Conservation (phyloP, 352 stramenopile species). For the Pythium scleroteichum region DNA sequence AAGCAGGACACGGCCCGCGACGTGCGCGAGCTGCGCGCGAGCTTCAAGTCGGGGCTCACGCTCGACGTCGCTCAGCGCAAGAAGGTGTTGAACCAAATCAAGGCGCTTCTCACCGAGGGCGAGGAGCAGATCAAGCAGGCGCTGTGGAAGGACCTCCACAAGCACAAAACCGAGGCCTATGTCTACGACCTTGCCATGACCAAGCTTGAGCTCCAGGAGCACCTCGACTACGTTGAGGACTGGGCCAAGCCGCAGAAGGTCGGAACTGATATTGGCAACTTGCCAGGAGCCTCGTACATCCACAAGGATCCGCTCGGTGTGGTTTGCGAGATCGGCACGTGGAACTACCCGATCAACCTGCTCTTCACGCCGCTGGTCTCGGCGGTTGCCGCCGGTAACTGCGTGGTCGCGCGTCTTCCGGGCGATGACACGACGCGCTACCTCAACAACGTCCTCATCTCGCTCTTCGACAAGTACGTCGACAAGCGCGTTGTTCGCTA, state of each 20-base stretch:
- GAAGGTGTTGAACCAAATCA: conserved; percentile 47
- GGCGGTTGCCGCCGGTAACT: conserved; percentile 89
- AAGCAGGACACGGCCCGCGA: conserved; percentile 52
- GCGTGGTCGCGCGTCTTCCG: conserved; percentile 89
- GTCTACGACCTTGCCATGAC: conserved; percentile 52
- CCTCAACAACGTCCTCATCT: conserved; percentile 54
- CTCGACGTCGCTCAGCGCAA: conserved; percentile 43
- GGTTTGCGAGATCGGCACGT: conserved; percentile 89
- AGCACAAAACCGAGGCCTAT: conserved; percentile 67
- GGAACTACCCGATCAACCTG: conserved; percentile 91
- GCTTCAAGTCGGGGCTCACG: conserved; percentile 51
- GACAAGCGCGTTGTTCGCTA: conserved; percentile 79
- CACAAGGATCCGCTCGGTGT: conserved; percentile 75
- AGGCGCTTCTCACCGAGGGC: conserved; percentile 60
- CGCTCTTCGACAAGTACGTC: conserved; percentile 74
- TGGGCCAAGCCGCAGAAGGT: conserved; percentile 55
- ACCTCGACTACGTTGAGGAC: conserved; percentile 67
- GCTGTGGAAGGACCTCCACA: conserved; percentile 75
- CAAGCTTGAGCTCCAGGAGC: conserved; percentile 69
- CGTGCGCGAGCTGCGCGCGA: conserved; percentile 49
- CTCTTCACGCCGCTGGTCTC: conserved; percentile 56
- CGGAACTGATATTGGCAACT: conserved; percentile 54
- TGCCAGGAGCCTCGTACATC: conserved; percentile 65
- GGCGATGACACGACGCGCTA: conserved; percentile 81
- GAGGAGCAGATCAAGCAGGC: conserved; percentile 69